Evolutionary conservation across 495 filamentous ascomycete genomes (phyloP).

Genomic region (Daldinia grandis): DNA sequence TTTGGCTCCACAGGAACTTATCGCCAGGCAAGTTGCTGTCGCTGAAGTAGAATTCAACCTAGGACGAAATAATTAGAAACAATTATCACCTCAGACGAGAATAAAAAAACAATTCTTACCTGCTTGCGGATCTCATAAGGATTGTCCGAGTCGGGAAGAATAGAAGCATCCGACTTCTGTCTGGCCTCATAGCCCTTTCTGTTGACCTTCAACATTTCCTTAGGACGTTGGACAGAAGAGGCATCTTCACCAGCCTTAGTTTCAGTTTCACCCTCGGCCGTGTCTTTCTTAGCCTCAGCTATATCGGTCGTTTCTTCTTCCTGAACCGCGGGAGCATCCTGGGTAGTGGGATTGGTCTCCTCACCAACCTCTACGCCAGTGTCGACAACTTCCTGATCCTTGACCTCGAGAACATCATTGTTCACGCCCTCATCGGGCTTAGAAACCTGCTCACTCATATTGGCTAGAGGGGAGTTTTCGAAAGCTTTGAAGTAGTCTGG

Average conservation of each 20-base stretch:
- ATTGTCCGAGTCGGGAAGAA: constrained; percentile 71
- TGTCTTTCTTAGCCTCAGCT: background rate
- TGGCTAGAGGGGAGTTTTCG: constrained; percentile 7
- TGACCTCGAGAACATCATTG: constrained; percentile 11
- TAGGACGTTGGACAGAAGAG: constrained; percentile 20
- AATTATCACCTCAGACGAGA: constrained; percentile 10
- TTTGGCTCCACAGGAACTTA: constrained; percentile 80
- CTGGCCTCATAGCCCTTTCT: constrained; percentile 39
- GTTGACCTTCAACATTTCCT: constrained; percentile 41
- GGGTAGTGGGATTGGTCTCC: constrained; percentile 13
- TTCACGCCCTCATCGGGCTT: constrained; percentile 40
- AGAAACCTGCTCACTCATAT: constrained; percentile 42
- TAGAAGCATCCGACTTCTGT: constrained; percentile 69
- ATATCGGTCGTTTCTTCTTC: constrained; percentile 9
- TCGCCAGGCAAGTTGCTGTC: constrained; percentile 90
- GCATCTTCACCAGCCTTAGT: background rate
- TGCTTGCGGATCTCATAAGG: constrained; percentile 81
- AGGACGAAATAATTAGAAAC: constrained; percentile 27
- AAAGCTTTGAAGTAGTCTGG: background rate
- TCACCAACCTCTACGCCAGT: constrained; percentile 17
- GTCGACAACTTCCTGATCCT: constrained; percentile 11
- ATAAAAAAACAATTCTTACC: constrained; percentile 51
- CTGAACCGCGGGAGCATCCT: constrained; percentile 27
- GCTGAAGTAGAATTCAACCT: constrained; percentile 99
- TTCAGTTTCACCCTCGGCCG: constrained; percentile 8